A percentile compares a stretch with the other conserved stretches of the same genome.
These are phyloP conservation scores for Exophiala bonariae DNA, from an alignment of 2,329 filamentous ascomycete genomes.

Conservation along the genomic window DNA sequence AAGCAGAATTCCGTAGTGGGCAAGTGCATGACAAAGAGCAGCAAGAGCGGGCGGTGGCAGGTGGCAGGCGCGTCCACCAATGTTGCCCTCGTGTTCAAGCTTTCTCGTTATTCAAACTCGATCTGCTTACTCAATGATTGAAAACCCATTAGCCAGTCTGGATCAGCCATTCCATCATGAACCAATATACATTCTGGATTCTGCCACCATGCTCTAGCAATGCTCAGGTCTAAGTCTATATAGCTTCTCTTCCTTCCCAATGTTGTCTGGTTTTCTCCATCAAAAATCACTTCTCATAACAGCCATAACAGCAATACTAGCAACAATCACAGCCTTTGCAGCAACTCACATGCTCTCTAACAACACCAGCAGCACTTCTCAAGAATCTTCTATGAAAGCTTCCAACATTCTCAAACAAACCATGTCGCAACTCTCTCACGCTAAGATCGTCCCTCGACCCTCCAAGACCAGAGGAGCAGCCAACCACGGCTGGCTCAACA, in stretches of 20 bases:
- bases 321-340: conserved; percentile 19
- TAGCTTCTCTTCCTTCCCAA: conserved; percentile 18
- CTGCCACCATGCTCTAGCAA: conserved; percentile 18
- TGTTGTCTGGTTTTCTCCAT: conserved; percentile 21
- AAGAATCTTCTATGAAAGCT: conserved; percentile 23
- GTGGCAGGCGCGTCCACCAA: too few species aligned
- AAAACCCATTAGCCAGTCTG: conserved; percentile 4
- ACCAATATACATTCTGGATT: conserved; percentile 14
- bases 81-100: too few species aligned
- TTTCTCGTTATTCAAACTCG: too few species aligned
- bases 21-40: too few species aligned
- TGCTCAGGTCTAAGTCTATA: conserved; percentile 25
- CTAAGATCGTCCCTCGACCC: conserved; percentile 72
- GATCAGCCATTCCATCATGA: conserved; percentile 19
- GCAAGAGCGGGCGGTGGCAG: too few species aligned
- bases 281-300: conserved; percentile 22
- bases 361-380: conserved; percentile 8
- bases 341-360: conserved; percentile 22
- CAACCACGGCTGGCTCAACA: conserved; percentile 85
- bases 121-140: too few species aligned
- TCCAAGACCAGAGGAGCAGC: conserved; percentile 72
- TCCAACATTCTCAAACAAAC: conserved; percentile 34
- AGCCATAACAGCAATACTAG: conserved; percentile 20
- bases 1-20: too few species aligned
- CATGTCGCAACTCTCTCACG: conserved; percentile 65